Evolutionary conservation across 1,284 basidiomycete genomes (phyloP).

Genomic region (Agroathelia rolfsii): DNA sequence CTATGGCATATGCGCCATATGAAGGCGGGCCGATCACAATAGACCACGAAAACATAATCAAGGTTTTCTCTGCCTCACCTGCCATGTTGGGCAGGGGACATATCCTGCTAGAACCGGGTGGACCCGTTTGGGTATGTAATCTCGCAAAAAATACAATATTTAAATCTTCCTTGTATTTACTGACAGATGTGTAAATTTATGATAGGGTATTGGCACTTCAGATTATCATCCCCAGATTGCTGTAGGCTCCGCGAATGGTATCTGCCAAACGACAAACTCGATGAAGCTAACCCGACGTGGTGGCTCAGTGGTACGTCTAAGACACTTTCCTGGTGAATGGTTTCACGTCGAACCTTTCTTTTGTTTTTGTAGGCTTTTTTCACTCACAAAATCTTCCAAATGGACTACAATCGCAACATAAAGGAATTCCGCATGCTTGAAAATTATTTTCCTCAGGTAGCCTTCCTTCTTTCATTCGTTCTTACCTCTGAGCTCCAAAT

Average conservation of each 20-base stretch:
- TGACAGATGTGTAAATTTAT: conserved; percentile 1
- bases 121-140: conserved; percentile 68
- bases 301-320: conserved; percentile 48
- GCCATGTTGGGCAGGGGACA: conserved; percentile 69
- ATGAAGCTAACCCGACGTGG: conserved; percentile 60
- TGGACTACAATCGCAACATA: conserved; percentile 72
- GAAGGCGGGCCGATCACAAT: conserved; percentile 59
- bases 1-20: conserved; percentile 55
- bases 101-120: conserved; percentile 57
- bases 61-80: conserved; percentile 60
- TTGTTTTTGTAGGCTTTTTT: conserved; percentile 54
- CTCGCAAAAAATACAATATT: not conserved
- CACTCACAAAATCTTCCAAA: conserved; percentile 70
- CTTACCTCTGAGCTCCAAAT: not conserved
- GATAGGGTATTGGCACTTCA: conserved; percentile 62
- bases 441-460: conserved; percentile 65
- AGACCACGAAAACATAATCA: conserved; percentile 71
- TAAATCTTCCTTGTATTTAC: not conserved
- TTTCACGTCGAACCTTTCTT: conserved; percentile 1
- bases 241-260: conserved; percentile 74
- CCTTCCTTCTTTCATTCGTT: conserved; percentile 1
- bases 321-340: not conserved
- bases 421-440: conserved; percentile 80
- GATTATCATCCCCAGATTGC: conserved; percentile 84
- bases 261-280: conserved; percentile 62